A percentile compares a stretch with the other conserved stretches of the same genome.
Conservation (phyloP, 139 green algal genomes). For the Chlorella sorokiniana region DNA sequence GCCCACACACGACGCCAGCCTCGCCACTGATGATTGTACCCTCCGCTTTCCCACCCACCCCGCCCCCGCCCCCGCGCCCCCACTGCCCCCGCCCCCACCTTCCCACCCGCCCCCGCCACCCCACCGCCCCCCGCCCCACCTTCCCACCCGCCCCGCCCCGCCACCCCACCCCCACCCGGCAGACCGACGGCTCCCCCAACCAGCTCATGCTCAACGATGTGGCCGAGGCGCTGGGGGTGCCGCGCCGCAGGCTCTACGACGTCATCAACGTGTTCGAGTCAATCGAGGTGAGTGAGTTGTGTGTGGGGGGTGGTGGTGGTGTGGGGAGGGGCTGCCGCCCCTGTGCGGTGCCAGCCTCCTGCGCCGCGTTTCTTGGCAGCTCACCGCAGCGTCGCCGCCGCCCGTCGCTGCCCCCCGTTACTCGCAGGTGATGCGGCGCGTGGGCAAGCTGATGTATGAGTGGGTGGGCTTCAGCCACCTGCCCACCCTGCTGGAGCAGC, state of each 20-base stretch:
- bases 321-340: neutral
- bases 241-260: constrained; percentile 82
- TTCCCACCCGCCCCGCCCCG: too few species aligned
- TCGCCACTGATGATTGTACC: too few species aligned
- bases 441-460: constrained; percentile 60
- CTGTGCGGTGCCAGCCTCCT: neutral
- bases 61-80: too few species aligned
- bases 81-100: too few species aligned
- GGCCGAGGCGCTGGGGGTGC: constrained; percentile 58
- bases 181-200: constrained; percentile 32
- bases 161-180: too few species aligned
- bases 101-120: too few species aligned
- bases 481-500: constrained; percentile 47
- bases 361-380: too few species aligned
- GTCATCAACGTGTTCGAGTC: constrained; percentile 87
- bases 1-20: too few species aligned
- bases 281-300: constrained; percentile 53
- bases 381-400: neutral
- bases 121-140: too few species aligned
- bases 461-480: constrained; percentile 56
- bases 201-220: constrained; percentile 57
- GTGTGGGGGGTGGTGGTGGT: neutral
- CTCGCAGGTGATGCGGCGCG: constrained; percentile 46
- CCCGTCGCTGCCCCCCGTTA: too few species aligned
- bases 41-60: too few species aligned